Evolutionary conservation across 208 protist species (phyloP).

Genomic region (Phytomonas sp.): DNA sequence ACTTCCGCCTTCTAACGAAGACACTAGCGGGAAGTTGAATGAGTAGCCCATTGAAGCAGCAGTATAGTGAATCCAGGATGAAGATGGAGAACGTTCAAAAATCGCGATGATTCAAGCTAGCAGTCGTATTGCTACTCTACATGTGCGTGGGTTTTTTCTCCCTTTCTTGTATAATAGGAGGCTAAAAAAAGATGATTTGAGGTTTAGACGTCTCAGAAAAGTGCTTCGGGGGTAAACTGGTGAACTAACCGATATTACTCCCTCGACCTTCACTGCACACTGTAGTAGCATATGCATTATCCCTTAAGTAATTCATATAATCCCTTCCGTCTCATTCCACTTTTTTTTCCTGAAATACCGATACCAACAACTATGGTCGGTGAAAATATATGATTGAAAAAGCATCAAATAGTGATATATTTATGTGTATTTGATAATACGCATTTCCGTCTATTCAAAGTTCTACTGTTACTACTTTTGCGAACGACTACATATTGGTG

Average conservation of each 20-base stretch:
- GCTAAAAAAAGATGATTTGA: not conserved
- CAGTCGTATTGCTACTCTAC: not conserved
- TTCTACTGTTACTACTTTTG: slow-evolving; percentile 16
- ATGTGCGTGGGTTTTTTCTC: not conserved
- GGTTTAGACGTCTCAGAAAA: not conserved
- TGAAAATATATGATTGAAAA: not conserved
- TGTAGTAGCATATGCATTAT: not conserved
- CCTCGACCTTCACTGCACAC: not conserved
- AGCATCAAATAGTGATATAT: not conserved
- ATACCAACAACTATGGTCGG: not conserved
- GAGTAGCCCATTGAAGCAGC: slow-evolving; percentile 10
- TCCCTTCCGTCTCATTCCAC: not conserved
- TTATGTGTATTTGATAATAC: not conserved
- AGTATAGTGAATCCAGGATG: not conserved
- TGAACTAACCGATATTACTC: not conserved
- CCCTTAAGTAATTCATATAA: not conserved
- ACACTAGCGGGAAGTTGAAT: slow-evolving; percentile 9
- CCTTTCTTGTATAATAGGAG: not conserved
- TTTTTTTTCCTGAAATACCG: not conserved
- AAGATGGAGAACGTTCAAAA: not conserved
- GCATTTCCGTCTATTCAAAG: slow-evolving; percentile 1
- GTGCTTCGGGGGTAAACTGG: not conserved
- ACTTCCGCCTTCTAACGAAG: slow-evolving; percentile 25
- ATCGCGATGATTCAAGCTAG: not conserved
- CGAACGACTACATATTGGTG: not conserved